Evolutionary conservation across 2,329 filamentous ascomycete genomes (phyloP).

Genomic region (Gnomoniopsis smithogilvyi): DNA sequence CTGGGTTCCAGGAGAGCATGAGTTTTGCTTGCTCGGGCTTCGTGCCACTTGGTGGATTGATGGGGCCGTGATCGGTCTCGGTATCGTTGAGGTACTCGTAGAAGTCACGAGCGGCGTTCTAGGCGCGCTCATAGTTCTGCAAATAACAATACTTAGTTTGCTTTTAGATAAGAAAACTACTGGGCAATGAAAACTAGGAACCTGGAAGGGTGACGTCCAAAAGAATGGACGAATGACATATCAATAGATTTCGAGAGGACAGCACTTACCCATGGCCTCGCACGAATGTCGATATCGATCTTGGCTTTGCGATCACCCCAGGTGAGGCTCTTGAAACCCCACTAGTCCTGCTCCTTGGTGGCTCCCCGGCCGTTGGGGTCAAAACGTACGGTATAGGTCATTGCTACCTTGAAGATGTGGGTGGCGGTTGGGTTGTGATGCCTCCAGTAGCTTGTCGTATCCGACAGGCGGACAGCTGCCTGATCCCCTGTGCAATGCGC

Average conservation of each 20-base stretch:
- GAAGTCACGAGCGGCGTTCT: conserved; percentile 15
- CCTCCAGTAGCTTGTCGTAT: background rate
- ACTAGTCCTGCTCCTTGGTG: conserved; percentile 1
- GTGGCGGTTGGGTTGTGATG: background rate
- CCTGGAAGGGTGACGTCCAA: background rate
- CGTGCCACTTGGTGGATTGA: conserved; percentile 1
- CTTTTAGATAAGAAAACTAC: background rate
- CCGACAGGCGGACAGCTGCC: conserved; percentile 3
- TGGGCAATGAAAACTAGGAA: background rate
- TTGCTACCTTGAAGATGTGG: conserved; percentile 9
- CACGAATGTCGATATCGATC: conserved; percentile 12
- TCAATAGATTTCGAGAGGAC: background rate
- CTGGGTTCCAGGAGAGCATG: background rate
- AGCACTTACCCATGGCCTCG: conserved; percentile 11
- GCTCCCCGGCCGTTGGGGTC: conserved; percentile 11
- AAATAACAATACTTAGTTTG: background rate
- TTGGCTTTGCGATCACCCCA: conserved; percentile 15
- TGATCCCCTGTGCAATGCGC: background rate
- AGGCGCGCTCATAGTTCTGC: conserved; percentile 15
- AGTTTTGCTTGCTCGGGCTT: background rate
- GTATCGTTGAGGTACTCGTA: conserved; percentile 13
- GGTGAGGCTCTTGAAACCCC: conserved; percentile 13
- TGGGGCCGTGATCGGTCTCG: conserved; percentile 9
- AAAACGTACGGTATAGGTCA: conserved; percentile 11
- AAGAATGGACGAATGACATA: background rate